Base-by-base conservation (phyloP, 2,329 filamentous ascomycete species). In the Monosporascus ibericus region DNA sequence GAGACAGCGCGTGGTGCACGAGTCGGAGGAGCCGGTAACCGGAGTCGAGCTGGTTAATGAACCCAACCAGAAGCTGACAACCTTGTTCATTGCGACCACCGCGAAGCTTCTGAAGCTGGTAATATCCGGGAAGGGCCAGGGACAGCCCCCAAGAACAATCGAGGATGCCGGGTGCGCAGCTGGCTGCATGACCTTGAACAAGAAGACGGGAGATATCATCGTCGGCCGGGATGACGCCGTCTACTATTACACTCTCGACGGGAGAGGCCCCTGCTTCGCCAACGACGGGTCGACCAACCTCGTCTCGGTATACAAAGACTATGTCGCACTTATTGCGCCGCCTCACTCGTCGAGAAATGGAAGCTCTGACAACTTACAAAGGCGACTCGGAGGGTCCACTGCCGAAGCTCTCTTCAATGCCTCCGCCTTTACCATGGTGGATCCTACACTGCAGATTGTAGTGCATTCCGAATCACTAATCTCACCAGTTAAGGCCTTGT, bases 211-310 rank as follows among this genome's bases (percentile, higher is more conserved):
- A 5, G 90, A 96, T 58, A 85, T 99, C 20, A 82, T 99, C 3
- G 87, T 99, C n/a, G 94, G 87, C 1, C 79, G 94, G 55, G 90
- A 96, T 60, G 95, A 99, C 78, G 94, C 92, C 7, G 87, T 99
- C 50, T 97, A 97, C 71, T 92, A 90, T 54, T 99, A 97, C 70
- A 88, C 87, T 0, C 73, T 87, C 1, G 88, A 94, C 53, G 92
- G 92, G 0, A 83, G 92, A 54, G 91, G 91, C 0, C 87, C 90
- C 1, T 92, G 90, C 40, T 92, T 89, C 69, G 91, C 91, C 0
- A 97, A 95, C 65, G 92, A 99, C 67, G 88, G 90, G 5, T 85
- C 88, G 6, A 99, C 99, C 73, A 92, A 86, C 61, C 78, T 90
- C 51, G 82, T 96, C 37, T 79, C 82, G 44, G 82, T 88, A 15